phyloP scores from a whole-genome alignment of 2,329 filamentous ascomycete species.

The Exophiala sideris region DNA sequence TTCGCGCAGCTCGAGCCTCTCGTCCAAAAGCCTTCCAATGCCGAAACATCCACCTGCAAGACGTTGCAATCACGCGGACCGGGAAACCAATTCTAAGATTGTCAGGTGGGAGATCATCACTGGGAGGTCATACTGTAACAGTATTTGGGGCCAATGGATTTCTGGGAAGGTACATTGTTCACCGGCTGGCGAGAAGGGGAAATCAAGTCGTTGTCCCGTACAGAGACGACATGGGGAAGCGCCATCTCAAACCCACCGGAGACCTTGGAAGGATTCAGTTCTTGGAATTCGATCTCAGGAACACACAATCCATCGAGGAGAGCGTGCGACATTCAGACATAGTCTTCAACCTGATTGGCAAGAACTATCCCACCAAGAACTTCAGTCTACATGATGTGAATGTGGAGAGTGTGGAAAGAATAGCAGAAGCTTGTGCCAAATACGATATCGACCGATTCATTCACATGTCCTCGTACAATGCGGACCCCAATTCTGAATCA shows the following conservation, averaged over 20 bases:
- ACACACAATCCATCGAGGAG: constrained; percentile 93
- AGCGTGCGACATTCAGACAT: constrained; percentile 95
- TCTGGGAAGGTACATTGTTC: constrained; percentile 94
- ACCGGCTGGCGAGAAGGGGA: constrained; percentile 86
- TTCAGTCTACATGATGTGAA: constrained; percentile 91
- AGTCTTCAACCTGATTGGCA: constrained; percentile 92
- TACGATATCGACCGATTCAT: constrained; percentile 97
- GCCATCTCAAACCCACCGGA: constrained; percentile 92
- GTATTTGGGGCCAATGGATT: constrained; percentile 98
- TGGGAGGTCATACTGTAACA: constrained; percentile 83
- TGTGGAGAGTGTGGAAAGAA: constrained; percentile 86
- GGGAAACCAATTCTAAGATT: constrained; percentile 90
- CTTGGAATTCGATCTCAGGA: constrained; percentile 90
- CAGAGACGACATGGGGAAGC: constrained; percentile 96
- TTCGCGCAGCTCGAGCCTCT: constrained; percentile 41
- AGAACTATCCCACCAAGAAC: constrained; percentile 97
- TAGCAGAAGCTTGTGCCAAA: constrained; percentile 90
- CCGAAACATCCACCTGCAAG: constrained; percentile 56
- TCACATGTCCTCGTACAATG: constrained; percentile 94
- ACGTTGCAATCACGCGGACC: constrained; percentile 89
- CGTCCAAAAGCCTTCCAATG: constrained; percentile 34
- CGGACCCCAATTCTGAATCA: constrained; percentile 71
- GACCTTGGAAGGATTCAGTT: constrained; percentile 89
- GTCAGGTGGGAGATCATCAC: constrained; percentile 81
- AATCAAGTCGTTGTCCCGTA: constrained; percentile 91